A percentile compares a stretch with the other conserved stretches of the same genome.
These are phyloP conservation scores for Mucor irregularis DNA, from an alignment of 371 early-diverging fungal species.

Conservation along the genomic window DNA sequence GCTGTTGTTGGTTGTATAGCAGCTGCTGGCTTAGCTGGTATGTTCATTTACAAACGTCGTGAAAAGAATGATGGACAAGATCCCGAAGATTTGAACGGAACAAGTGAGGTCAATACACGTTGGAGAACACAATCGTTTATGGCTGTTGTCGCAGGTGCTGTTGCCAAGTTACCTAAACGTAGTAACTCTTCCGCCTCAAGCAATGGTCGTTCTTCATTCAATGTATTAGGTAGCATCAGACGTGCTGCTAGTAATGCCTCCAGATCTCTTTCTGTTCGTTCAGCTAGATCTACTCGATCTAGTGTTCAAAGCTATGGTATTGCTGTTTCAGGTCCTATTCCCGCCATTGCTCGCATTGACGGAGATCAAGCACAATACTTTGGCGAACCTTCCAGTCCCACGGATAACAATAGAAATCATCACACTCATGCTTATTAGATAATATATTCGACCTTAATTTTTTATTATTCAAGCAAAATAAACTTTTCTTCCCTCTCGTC, in stretches of 20 bases:
- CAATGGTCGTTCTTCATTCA: not conserved
- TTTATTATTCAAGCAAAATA: no score
- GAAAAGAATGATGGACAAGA: slow-evolving; percentile 24
- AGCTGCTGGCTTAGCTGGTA: slow-evolving; percentile 44
- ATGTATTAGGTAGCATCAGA: slow-evolving; percentile 29
- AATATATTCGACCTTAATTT: no score
- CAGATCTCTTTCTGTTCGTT: slow-evolving; percentile 10
- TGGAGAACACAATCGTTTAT: slow-evolving; percentile 40
- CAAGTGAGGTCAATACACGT: slow-evolving; percentile 31
- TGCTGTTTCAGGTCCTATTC: slow-evolving; percentile 27
- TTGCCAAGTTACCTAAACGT: slow-evolving; percentile 33
- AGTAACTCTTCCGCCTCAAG: slow-evolving; percentile 16
- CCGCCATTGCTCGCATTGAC: slow-evolving; percentile 28
- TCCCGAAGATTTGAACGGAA: slow-evolving; percentile 15
- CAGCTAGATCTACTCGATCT: slow-evolving; percentile 3
- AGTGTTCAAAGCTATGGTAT: slow-evolving; percentile 31
- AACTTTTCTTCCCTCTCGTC: no score
- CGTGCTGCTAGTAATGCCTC: slow-evolving; percentile 36
- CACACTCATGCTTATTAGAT: slow-evolving; percentile 30
- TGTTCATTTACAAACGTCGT: slow-evolving; percentile 34
- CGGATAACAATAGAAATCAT: not conserved
- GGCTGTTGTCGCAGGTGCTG: slow-evolving; percentile 41
- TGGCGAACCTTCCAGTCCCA: slow-evolving; percentile 7
- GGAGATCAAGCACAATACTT: slow-evolving; percentile 18
- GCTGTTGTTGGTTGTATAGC: slow-evolving; percentile 39